phyloP scores from a whole-genome alignment of 2,329 filamentous ascomycete genomes.

The Clarireedia paspali region DNA sequence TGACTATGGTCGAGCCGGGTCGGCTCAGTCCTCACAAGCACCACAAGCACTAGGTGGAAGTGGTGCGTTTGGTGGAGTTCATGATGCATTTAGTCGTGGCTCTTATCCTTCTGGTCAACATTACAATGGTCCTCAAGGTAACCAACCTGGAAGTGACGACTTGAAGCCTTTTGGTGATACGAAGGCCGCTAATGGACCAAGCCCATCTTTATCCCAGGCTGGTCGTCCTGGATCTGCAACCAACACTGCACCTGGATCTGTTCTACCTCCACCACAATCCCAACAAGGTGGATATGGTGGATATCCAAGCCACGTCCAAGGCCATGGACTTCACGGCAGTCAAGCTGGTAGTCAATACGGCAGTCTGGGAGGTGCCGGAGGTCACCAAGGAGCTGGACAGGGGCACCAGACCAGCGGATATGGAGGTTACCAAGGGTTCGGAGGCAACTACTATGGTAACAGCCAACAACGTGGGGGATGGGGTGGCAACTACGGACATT shows the following conservation, averaged over 20 bases:
- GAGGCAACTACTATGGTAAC: slow-evolving; percentile 32
- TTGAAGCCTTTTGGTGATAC: slow-evolving; percentile 31
- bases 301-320: slow-evolving; percentile 30
- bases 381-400: slow-evolving; percentile 36
- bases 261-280: slow-evolving; percentile 28
- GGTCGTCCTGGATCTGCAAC: slow-evolving; percentile 31
- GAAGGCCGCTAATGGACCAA: slow-evolving; percentile 29
- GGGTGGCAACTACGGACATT: slow-evolving; percentile 37
- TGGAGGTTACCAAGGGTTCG: slow-evolving; percentile 37
- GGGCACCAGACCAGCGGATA: slow-evolving; percentile 36
- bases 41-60: slow-evolving; percentile 28
- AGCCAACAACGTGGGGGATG: slow-evolving; percentile 39
- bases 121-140: slow-evolving; percentile 26
- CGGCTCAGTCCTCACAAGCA: slow-evolving; percentile 27
- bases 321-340: slow-evolving; percentile 29
- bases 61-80: slow-evolving; percentile 26
- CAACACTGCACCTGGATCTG: slow-evolving; percentile 28
- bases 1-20: slow-evolving; percentile 30
- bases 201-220: slow-evolving; percentile 30
- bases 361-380: slow-evolving; percentile 41
- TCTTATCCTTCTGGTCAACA: slow-evolving; percentile 29
- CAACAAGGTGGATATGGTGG: slow-evolving; percentile 30
- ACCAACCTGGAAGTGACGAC: slow-evolving; percentile 28
- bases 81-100: slow-evolving; percentile 29
- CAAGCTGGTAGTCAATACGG: slow-evolving; percentile 30